A percentile compares a stretch with the other conserved stretches of the same genome.
These are phyloP conservation scores for Vigna unguiculata DNA, from an alignment of 306 rosid species.

Conservation along the genomic window DNA sequence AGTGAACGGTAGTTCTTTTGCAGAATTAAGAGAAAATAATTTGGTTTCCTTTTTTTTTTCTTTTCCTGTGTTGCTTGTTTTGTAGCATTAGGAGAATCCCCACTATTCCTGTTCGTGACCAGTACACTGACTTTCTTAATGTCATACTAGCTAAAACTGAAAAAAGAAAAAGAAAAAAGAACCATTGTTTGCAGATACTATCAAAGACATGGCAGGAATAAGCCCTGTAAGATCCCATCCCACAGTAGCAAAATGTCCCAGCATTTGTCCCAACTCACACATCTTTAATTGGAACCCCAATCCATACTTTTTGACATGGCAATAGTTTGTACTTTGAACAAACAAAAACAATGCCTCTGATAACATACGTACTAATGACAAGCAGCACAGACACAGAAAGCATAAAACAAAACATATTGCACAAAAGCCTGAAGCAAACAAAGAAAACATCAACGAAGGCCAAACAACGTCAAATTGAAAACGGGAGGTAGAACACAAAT, in stretches of 20 bases:
- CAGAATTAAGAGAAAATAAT: neutral
- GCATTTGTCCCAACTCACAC: neutral
- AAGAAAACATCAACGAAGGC: neutral
- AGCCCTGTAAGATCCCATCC: neutral
- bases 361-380: neutral
- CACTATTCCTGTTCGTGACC: neutral
- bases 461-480: constrained; percentile 2
- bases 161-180: constrained; percentile 2
- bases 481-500: neutral
- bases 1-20: neutral
- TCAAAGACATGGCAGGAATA: neutral
- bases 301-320: neutral
- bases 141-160: neutral
- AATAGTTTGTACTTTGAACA: neutral
- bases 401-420: constrained; percentile 7
- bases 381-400: neutral
- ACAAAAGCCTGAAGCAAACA: neutral
- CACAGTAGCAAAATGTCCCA: neutral
- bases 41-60: neutral
- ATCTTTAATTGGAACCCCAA: constrained; percentile 9
- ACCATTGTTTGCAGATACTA: neutral
- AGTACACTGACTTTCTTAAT: neutral
- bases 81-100: neutral
- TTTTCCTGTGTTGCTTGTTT: neutral
- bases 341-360: constrained; percentile 24